phyloP scores from a whole-genome alignment of 768 basidiomycete species.

The Sistotremastrum niveocremeum region DNA sequence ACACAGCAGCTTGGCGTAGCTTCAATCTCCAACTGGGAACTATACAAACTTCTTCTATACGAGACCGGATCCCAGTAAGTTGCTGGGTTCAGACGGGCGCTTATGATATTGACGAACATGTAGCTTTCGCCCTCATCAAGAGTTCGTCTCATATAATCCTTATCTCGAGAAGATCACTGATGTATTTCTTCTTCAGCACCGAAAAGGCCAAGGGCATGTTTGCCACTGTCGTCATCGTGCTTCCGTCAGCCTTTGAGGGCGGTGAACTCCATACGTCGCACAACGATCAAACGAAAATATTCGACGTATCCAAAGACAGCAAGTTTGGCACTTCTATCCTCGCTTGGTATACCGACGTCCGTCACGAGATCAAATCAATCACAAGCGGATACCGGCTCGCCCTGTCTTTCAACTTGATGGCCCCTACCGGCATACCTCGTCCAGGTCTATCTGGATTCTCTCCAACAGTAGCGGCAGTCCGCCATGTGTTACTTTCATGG shows the following conservation, averaged over 20 bases:
- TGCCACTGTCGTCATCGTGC: slow-evolving; percentile 33
- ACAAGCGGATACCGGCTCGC: slow-evolving; percentile 37
- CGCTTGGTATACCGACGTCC: slow-evolving; percentile 41
- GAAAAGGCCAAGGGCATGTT: slow-evolving; percentile 37
- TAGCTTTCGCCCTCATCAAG: slow-evolving; percentile 33
- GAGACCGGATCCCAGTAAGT: slow-evolving; percentile 37
- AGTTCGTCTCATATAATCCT: slow-evolving; percentile 19
- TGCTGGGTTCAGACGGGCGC: neutral
- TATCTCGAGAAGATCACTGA: neutral
- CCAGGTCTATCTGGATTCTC: slow-evolving; percentile 18
- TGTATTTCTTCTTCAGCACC: slow-evolving; percentile 18
- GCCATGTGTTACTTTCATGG: slow-evolving; percentile 27
- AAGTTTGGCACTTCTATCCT: slow-evolving; percentile 22
- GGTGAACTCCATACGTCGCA: slow-evolving; percentile 33
- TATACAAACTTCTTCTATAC: slow-evolving; percentile 36
- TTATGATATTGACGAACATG: neutral
- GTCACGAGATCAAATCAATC: slow-evolving; percentile 35
- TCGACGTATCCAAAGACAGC: slow-evolving; percentile 24
- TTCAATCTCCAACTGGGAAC: slow-evolving; percentile 18
- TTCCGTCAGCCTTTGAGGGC: slow-evolving; percentile 33
- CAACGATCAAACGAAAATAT: slow-evolving; percentile 16
- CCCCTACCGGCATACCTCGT: slow-evolving; percentile 15
- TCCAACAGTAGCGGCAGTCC: slow-evolving; percentile 12
- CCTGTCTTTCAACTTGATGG: slow-evolving; percentile 37
- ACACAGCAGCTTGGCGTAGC: slow-evolving; percentile 25